Evolutionary conservation across 768 basidiomycete genomes (phyloP).

Genomic region (Lactarius indigo): DNA sequence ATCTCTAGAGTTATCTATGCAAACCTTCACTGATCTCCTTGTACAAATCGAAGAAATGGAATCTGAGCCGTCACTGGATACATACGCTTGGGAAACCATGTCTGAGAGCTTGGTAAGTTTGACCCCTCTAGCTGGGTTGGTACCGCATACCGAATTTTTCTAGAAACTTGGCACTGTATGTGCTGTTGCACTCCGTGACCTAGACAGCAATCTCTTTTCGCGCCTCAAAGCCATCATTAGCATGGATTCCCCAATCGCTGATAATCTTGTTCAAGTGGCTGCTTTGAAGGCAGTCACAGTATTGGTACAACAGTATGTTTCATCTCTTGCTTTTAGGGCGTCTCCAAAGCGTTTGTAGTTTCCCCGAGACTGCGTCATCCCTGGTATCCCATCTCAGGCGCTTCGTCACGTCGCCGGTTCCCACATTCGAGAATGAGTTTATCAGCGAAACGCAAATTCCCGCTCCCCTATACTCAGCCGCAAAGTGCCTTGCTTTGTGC

Average conservation of each 20-base stretch:
- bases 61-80: constrained; percentile 70
- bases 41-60: constrained; percentile 83
- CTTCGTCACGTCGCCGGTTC: constrained; percentile 83
- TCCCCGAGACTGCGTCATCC: constrained; percentile 69
- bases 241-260: constrained; percentile 74
- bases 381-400: constrained; percentile 79
- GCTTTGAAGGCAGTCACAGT: constrained; percentile 83
- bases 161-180: constrained; percentile 87
- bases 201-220: constrained; percentile 66
- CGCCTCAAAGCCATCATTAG: constrained; percentile 74
- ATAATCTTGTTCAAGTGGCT: constrained; percentile 84
- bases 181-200: constrained; percentile 62
- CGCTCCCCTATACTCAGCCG: constrained; percentile 77
- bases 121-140: neutral
- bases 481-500: constrained; percentile 86
- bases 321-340: neutral
- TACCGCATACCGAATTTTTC: neutral
- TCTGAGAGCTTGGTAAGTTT: constrained; percentile 75
- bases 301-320: constrained; percentile 70
- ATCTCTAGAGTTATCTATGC: constrained; percentile 60
- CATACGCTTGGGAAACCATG: constrained; percentile 93
- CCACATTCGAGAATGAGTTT: constrained; percentile 86
- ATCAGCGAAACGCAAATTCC: constrained; percentile 68
- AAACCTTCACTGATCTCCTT: constrained; percentile 74
- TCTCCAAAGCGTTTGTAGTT: constrained; percentile 43